phyloP scores from a whole-genome alignment of 257 asterid species.

The Echium plantagineum region DNA sequence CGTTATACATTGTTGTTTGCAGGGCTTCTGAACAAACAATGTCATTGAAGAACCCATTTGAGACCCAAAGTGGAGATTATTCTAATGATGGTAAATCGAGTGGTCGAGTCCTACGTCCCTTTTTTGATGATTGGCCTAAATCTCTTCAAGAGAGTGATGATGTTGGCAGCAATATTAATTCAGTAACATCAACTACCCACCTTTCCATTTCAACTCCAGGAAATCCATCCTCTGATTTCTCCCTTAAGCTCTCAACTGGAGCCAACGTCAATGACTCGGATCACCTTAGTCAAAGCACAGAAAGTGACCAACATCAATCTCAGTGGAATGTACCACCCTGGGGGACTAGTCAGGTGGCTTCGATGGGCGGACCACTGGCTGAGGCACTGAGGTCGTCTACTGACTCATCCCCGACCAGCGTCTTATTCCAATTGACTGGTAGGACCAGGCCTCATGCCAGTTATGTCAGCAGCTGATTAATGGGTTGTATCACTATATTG shows the following conservation, averaged over 20 bases:
- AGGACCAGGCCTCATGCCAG: conserved; percentile 26
- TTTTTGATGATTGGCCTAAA: conserved; percentile 80
- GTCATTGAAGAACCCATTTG: conserved; percentile 23
- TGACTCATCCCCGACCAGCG: conserved; percentile 65
- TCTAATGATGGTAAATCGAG: conserved; percentile 15
- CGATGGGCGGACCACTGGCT: conserved; percentile 80
- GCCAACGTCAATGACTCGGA: conserved; percentile 20
- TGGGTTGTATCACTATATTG: not conserved
- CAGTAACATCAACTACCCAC: conserved; percentile 30
- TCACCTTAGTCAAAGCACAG: conserved; percentile 10
- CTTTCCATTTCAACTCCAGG: conserved; percentile 58
- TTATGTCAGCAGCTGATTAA: conserved; percentile 26
- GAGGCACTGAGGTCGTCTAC: conserved; percentile 78
- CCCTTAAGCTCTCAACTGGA: conserved; percentile 64
- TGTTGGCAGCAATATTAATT: conserved; percentile 8
- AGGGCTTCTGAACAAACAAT: conserved; percentile 38
- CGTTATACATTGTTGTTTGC: conserved; percentile 3
- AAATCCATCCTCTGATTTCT: conserved; percentile 49
- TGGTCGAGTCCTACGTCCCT: conserved; percentile 47
- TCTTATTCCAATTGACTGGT: conserved; percentile 38
- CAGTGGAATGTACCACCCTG: conserved; percentile 29
- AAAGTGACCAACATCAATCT: conserved; percentile 21
- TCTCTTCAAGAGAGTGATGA: conserved; percentile 32
- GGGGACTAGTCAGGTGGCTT: conserved; percentile 31
- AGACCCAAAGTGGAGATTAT: conserved; percentile 18